These are phyloP conservation scores for Scedosporium dehoogii DNA, from an alignment of 2,329 filamentous ascomycete species.

Conservation along the genomic window DNA sequence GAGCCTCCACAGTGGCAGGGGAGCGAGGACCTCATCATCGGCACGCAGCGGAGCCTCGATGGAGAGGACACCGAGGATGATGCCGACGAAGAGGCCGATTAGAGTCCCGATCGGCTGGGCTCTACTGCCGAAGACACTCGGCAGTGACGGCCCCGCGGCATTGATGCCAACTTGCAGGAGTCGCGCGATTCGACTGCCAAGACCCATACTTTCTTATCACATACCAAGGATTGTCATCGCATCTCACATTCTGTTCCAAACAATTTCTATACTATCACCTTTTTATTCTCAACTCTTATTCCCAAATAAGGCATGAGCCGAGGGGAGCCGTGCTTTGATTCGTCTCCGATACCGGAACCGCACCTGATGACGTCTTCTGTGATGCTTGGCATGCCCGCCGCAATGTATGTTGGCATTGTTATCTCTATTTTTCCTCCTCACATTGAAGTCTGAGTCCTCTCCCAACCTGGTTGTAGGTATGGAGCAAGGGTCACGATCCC, in stretches of 20 bases:
- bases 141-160: background rate
- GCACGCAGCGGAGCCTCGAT: conserved; percentile 30
- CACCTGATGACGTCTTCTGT: background rate
- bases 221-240: too few relatives aligned
- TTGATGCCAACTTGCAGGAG: background rate
- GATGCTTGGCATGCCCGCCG: background rate
- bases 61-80: conserved; percentile 17
- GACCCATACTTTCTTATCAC: too few relatives aligned
- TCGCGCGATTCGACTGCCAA: background rate
- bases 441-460: background rate
- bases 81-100: conserved; percentile 11
- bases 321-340: background rate
- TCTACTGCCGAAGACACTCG: background rate
- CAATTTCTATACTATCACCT: too few relatives aligned
- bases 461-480: too few relatives aligned
- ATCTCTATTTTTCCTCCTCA: background rate
- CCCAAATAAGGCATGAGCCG: background rate
- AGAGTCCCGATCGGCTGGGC: background rate
- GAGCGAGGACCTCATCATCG: conserved; percentile 52
- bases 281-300: too few relatives aligned
- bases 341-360: background rate
- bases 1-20: conserved; percentile 60
- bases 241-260: too few relatives aligned
- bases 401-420: too few relatives aligned
- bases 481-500: background rate